phyloP scores from a whole-genome alignment of 2,329 filamentous ascomycete genomes.

The Penicillium glabrum region DNA sequence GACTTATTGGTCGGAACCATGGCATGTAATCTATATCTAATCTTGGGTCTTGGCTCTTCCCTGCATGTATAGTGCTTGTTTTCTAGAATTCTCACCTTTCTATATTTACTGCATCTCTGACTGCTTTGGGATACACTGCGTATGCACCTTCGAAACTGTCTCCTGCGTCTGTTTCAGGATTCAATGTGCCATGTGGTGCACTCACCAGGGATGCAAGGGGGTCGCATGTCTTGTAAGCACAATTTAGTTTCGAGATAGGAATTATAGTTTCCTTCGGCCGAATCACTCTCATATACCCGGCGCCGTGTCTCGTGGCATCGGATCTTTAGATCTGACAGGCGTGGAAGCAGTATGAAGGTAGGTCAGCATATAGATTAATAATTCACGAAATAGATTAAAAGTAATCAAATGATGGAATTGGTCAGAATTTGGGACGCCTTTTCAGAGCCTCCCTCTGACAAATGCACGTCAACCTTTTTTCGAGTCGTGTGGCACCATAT shows the following conservation, averaged over 20 bases:
- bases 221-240: neutral
- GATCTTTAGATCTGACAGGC: neutral
- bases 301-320: neutral
- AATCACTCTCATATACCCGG: neutral
- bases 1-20: too few species aligned
- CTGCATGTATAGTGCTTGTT: neutral
- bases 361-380: neutral
- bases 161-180: conserved; percentile 6
- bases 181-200: conserved; percentile 1
- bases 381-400: too few species aligned
- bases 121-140: neutral
- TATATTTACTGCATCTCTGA: neutral
- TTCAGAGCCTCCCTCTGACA: neutral
- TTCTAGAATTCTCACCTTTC: neutral
- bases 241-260: neutral
- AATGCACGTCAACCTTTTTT: neutral
- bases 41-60: neutral
- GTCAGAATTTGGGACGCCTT: neutral
- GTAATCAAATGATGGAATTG: neutral
- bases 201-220: neutral
- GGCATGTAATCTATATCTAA: neutral
- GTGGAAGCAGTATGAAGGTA: neutral
- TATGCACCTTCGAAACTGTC: neutral
- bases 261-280: neutral
- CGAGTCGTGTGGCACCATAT: neutral